Evolutionary conservation across 805 yeast species (phyloP).

Genomic region (Groenewaldozyma tartarivorans): DNA sequence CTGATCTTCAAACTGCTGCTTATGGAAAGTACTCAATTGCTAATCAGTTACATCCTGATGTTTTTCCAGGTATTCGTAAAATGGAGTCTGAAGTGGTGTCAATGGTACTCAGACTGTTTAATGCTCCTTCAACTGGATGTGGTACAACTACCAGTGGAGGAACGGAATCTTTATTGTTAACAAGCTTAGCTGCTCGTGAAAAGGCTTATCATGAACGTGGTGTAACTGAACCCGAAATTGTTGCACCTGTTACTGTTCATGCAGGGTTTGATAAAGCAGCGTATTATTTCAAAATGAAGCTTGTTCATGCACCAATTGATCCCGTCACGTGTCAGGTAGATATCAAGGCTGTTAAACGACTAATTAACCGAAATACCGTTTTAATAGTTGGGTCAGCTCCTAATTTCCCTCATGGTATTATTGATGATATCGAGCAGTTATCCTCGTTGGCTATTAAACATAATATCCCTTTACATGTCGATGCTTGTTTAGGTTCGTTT

Average conservation of each 20-base stretch:
- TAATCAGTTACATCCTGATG: constrained; percentile 94
- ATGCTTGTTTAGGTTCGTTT: constrained; percentile 92
- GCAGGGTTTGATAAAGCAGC: constrained; percentile 95
- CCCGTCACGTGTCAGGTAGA: constrained; percentile 61
- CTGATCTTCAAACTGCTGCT: constrained; percentile 66
- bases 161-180: constrained; percentile 79
- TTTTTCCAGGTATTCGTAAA: constrained; percentile 90
- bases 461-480: constrained; percentile 86
- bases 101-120: constrained; percentile 73
- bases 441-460: constrained; percentile 55
- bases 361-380: constrained; percentile 73
- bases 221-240: constrained; percentile 67
- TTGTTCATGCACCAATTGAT: constrained; percentile 72
- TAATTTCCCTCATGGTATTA: constrained; percentile 92
- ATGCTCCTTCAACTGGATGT: constrained; percentile 66
- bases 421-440: constrained; percentile 75
- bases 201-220: constrained; percentile 46
- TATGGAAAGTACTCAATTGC: constrained; percentile 73
- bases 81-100: constrained; percentile 94
- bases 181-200: constrained; percentile 84
- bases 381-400: constrained; percentile 91
- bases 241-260: constrained; percentile 84
- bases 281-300: constrained; percentile 75
- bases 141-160: constrained; percentile 94
- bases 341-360: constrained; percentile 45